A percentile compares a stretch with the other conserved stretches of the same genome.
phyloP scores from a whole-genome alignment of 768 basidiomycete genomes.

The Crepidotus variabilis region DNA sequence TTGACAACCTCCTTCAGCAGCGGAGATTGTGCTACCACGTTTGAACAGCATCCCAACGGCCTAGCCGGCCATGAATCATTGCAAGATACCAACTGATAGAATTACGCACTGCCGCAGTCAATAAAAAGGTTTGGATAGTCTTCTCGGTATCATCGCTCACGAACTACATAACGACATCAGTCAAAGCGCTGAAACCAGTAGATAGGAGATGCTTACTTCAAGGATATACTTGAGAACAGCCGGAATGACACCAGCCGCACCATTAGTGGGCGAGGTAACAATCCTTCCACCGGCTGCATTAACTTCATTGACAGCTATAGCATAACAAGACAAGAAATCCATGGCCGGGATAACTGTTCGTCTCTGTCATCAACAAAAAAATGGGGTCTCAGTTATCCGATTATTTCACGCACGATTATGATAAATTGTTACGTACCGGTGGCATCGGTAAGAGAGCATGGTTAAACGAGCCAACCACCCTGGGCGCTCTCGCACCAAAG shows the following conservation, averaged over 20 bases:
- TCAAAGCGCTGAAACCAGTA: too few species aligned
- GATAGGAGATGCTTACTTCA: conserved; percentile 44
- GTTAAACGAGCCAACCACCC: conserved; percentile 73
- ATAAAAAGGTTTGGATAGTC: conserved; percentile 81
- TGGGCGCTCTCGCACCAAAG: conserved; percentile 24
- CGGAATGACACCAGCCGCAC: conserved; percentile 92
- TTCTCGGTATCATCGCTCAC: conserved; percentile 89
- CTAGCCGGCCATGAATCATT: conserved; percentile 28
- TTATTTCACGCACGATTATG: not conserved
- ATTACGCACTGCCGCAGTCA: conserved; percentile 75
- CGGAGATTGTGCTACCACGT: conserved; percentile 93
- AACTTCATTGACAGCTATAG: conserved; percentile 93
- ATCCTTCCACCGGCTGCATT: conserved; percentile 92
- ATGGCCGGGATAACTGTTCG: conserved; percentile 89
- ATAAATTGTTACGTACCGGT: conserved; percentile 53
- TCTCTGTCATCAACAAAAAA: conserved; percentile 43
- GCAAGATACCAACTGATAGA: not conserved
- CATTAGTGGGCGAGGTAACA: conserved; percentile 93
- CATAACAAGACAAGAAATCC: conserved; percentile 92
- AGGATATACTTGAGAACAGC: conserved; percentile 86
- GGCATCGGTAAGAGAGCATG: conserved; percentile 81
- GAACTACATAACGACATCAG: conserved; percentile 43
- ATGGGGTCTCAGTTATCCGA: not conserved
- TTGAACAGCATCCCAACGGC: conserved; percentile 96
- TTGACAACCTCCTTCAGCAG: conserved; percentile 94